Evolutionary conservation across 495 filamentous ascomycete genomes (phyloP), one percentile per base, ranked within the genome.

Genomic region (Chaetomium tenue): DNA sequence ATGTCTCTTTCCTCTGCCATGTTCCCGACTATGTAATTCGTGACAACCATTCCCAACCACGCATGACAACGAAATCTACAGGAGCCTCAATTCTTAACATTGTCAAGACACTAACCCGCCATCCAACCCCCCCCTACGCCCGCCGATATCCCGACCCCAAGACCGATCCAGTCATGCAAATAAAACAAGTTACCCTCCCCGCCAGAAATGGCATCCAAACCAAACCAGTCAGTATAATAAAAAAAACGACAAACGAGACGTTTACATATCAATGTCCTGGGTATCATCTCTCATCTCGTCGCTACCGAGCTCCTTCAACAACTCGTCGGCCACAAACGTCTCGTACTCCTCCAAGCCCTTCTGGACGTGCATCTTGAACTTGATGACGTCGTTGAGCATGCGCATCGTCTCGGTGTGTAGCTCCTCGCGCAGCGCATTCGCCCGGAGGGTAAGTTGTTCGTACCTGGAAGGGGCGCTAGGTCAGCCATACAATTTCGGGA

Each of bases 291-390:
- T 63, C 68, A 67, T 65, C 64, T 84, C 82, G 53, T 82, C 82
- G 30, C 82, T 74, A 42, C 78, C 87, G 23, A 91, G 76, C 79
- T 96, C 91, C 74, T 88, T 86, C 78, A 93, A 89, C 44, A 95
- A 87, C 80, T 97, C 93, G 68, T 93, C 89, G 22, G 90, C 89
- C 4, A 94, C 91, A 72, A 97, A 95, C 56, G 84, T 87, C 75
- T 97, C 93, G 74, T 96, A 97, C 70, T 92, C 90, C 75, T 96
- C 92, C 42, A 98, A 78, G 60, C 86, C 87, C 76, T 91, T 91
- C 75, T 98, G 94, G 52, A 98, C 83, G 72, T 97, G 94, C 61
- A 98, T 88, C 79, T 98, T 98, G 87, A 98, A 98, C 68, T 92
- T 92, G 80, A 97, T 96, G 72, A 98, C 88, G 71, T 97, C 93